Percentiles rank a stretch among this genome's conserved stretches.
phyloP scores from a whole-genome alignment of 495 filamentous ascomycete genomes.

The Podospora comata region DNA sequence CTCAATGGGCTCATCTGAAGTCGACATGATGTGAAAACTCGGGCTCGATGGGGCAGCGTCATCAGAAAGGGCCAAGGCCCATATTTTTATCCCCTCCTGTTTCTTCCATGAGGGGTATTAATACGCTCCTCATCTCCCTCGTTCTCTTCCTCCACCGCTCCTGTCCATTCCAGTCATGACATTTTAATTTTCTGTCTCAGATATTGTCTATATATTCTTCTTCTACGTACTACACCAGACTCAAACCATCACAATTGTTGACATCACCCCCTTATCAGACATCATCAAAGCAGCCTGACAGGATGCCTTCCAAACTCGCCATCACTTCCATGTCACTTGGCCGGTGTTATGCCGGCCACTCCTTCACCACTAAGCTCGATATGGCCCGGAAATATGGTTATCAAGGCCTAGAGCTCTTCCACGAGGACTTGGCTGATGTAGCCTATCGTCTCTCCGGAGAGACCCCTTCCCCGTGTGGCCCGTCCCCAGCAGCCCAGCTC shows the following conservation, averaged over 20 bases:
- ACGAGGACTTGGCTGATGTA: conserved; percentile 70
- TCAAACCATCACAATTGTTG: neutral
- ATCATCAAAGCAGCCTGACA: neutral
- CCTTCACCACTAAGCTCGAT: conserved; percentile 61
- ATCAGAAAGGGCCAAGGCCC: neutral
- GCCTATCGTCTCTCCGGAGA: conserved; percentile 37
- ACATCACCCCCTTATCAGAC: neutral
- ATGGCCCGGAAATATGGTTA: conserved; percentile 63
- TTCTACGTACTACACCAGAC: neutral
- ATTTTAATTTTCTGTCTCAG: neutral
- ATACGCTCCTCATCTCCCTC: neutral
- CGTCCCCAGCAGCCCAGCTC: conserved; percentile 45
- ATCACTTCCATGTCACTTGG: conserved; percentile 75
- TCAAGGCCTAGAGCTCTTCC: conserved; percentile 73
- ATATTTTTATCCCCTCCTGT: neutral
- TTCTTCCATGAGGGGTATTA: neutral
- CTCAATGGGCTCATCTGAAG: neutral
- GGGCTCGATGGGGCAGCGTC: neutral
- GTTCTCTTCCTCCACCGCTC: neutral
- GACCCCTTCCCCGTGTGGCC: conserved; percentile 27
- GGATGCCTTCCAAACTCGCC: conserved; percentile 43
- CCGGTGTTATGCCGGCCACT: conserved; percentile 53
- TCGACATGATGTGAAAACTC: neutral
- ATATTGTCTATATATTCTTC: neutral
- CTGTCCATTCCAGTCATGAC: neutral